Base-by-base conservation (phyloP, 306 rosid genomes). In the Dryas octopetala region DNA sequence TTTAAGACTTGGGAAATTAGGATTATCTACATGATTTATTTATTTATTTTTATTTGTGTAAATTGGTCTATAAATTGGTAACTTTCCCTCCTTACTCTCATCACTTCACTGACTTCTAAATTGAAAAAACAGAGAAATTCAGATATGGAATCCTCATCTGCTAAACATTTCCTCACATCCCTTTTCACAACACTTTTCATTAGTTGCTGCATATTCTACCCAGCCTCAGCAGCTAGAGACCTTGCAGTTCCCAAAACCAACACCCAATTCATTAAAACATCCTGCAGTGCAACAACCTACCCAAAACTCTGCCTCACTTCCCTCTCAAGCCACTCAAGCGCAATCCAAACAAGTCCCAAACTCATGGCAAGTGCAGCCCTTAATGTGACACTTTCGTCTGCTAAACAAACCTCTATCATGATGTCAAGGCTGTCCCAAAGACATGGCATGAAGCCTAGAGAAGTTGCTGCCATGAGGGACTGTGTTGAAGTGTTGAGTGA, bases 401-500 rank as follows among this genome's bases (percentile, higher is more conserved):
- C 84, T 0, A 88, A 85, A 74, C 53, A 84, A 9, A 82, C 98
- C 17, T 66, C 90, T 0, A 9, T 47, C 23, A 40, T 70, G 74
- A 85, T 91, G 57, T 55, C 71, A 3, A 58, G 52, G 0, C 76
- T 93, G 14, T 78, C 85, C 0, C 82, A 79, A 68, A 62, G 76
- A 8, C 81, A 9, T 0, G 86, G 88, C 0, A 6, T 89, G 74
- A 81, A 74, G 44, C 87, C 86, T 0, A 78, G 76, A 66, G 91
- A 83, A 81, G 78, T 54, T 2, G 86, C 84, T 0, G 97, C 96
- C 2, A 85, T 91, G 85, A 83, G 67, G 26, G 98, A 91, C 78
- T 94, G 98, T 3, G 53, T 94, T 23, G 96, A 94, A 71, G 89
- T 63, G 75, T 67, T 94, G 28, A 23, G 86, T 0, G 91, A 88